Base-by-base conservation (phyloP, 495 filamentous ascomycete genomes). In the Penicillium desertorum region DNA sequence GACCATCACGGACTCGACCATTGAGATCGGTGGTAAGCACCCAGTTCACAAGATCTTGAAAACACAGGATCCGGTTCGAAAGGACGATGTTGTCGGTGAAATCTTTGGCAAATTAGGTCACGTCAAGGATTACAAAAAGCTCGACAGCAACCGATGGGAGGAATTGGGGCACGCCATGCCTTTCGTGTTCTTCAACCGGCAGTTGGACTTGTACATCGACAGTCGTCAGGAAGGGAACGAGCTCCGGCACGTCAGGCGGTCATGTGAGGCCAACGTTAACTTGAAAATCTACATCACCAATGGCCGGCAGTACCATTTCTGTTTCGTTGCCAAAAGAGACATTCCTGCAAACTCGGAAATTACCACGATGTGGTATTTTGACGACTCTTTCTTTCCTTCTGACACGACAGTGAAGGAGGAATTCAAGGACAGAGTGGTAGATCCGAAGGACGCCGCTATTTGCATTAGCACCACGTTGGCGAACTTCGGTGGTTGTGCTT, bases 401-500 rank as follows among this genome's bases (percentile, higher is more conserved):
- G 78, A 79, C 54, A 74, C 78, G 10, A 61, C 80, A 42, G 73
- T 78, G n/a, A 80, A 76, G 45, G 71, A 76, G 50, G 73, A 80
- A 58, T 70, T 65, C 10, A 53, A 53, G 11, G 23, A 42, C n/a
- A 42, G 39, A 5, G 25, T 29, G 23, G 65, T 62, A 48, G 77
- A 78, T 51, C 76, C 78, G 19, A 79, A 80, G 20, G 74, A 79
- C 11, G 76, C 74, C 30, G 74, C 77, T 16, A 73, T 75, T 19
- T 85, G 83, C 78, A 82, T 92, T n/a, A 82, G 86, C 56, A 83
- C 81, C 45, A 84, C 94, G 8, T 83, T 96, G 2, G 86, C 89
- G 5, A 88, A 94, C 64, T 89, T 92, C 67, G 92, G 92, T 27
- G 91, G 89, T 9, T 97, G 92, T 73, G 91, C 92, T 5, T 97